These are phyloP conservation scores for Salix exigua DNA, from an alignment of 345 rosid genomes.

Conservation along the genomic window DNA sequence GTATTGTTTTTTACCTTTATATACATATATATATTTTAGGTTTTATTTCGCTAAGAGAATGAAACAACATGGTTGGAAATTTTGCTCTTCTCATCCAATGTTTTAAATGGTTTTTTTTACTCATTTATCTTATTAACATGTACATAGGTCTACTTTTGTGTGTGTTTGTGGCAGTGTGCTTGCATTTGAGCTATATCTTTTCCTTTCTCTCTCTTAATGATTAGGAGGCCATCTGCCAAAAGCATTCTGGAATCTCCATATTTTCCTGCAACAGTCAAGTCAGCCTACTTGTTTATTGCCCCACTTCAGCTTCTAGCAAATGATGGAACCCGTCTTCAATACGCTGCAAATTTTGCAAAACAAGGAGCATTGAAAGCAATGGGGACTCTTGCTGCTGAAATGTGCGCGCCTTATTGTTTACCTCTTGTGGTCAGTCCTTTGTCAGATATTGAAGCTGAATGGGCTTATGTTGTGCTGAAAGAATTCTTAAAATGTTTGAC, in stretches of 20 bases:
- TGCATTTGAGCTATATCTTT: constrained; percentile 7
- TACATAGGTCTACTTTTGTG: background rate
- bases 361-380: constrained; percentile 78
- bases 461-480: constrained; percentile 67
- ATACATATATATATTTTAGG: background rate
- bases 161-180: background rate
- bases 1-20: constrained; percentile 28
- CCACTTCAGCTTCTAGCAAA: constrained; percentile 76
- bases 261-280: constrained; percentile 74
- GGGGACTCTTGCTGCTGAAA: constrained; percentile 85
- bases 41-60: background rate
- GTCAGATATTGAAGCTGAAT: constrained; percentile 74
- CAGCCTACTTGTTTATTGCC: constrained; percentile 75
- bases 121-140: background rate
- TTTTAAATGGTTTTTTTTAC: constrained; percentile 10
- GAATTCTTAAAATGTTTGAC: constrained; percentile 70
- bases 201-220: constrained; percentile 24
- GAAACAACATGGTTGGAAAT: background rate
- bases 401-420: constrained; percentile 70
- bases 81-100: background rate
- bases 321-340: constrained; percentile 60
- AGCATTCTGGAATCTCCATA: constrained; percentile 77
- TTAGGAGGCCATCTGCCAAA: constrained; percentile 85
- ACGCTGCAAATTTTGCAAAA: constrained; percentile 80
- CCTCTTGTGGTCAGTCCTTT: constrained; percentile 54